phyloP scores from a whole-genome alignment of 495 filamentous ascomycete genomes.

The Penicillium bialowiezense region DNA sequence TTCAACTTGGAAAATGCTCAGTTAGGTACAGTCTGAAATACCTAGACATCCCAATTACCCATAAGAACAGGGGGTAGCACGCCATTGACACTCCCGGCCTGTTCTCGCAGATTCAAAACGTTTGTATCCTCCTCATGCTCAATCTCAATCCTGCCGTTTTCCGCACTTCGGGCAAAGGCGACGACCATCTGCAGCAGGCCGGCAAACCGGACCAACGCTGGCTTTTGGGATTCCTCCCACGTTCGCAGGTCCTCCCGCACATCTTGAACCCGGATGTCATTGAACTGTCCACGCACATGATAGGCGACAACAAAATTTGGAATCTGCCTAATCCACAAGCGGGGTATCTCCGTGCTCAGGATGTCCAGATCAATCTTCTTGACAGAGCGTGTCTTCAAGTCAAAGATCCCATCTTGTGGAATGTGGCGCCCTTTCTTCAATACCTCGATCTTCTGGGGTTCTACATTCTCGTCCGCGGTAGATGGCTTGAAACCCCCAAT shows the following conservation, averaged over 20 bases:
- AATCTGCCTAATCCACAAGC: constrained; percentile 61
- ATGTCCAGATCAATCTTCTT: constrained; percentile 29
- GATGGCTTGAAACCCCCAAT: neutral
- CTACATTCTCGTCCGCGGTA: neutral
- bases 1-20: no score
- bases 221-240: constrained; percentile 52
- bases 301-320: constrained; percentile 61
- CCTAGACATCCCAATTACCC: neutral
- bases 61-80: constrained; percentile 9
- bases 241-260: constrained; percentile 40
- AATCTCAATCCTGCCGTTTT: constrained; percentile 42
- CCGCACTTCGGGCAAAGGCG: constrained; percentile 29
- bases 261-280: constrained; percentile 47
- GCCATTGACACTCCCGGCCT: constrained; percentile 18
- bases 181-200: constrained; percentile 40
- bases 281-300: constrained; percentile 53
- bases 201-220: constrained; percentile 23
- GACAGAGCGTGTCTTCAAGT: constrained; percentile 62
- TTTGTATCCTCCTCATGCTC: constrained; percentile 24
- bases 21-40: no score
- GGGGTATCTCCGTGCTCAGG: constrained; percentile 46
- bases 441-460: constrained; percentile 1
- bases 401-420: constrained; percentile 54
- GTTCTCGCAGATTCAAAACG: constrained; percentile 44
- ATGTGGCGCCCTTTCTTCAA: constrained; percentile 6